Conservation (phyloP, 2,329 filamentous ascomycete genomes). For the Chalaropsis ovoidea region DNA sequence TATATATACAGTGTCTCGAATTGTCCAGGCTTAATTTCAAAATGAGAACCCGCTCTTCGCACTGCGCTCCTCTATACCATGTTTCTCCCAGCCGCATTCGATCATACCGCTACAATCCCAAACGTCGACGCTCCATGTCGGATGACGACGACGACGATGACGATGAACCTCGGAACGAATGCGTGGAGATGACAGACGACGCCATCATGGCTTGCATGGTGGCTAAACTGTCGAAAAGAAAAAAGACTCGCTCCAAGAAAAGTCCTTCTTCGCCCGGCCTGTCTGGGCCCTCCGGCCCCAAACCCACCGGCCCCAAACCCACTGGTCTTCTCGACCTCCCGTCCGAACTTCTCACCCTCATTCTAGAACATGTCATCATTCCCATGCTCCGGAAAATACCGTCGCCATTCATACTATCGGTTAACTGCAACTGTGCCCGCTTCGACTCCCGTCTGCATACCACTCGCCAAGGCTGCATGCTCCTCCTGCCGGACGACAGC, state of each 20-base stretch:
- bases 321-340: conserved; percentile 18
- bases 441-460: conserved; percentile 31
- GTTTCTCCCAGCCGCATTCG: background rate
- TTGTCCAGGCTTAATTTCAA: no score
- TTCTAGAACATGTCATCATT: conserved; percentile 19
- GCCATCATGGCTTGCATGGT: background rate
- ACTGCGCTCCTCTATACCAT: background rate
- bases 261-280: background rate
- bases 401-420: conserved; percentile 33
- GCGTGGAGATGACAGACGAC: conserved; percentile 4
- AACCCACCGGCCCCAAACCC: no score
- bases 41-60: background rate
- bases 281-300: no score
- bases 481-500: conserved; percentile 6
- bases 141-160: background rate
- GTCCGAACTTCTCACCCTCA: conserved; percentile 19
- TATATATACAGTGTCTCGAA: no score
- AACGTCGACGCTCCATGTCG: background rate
- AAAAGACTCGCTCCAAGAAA: background rate
- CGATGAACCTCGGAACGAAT: background rate
- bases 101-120: background rate
- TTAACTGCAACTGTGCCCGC: conserved; percentile 30
- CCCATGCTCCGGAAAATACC: no score
- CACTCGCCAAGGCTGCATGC: conserved; percentile 30
- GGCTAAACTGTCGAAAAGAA: background rate